Conservation (phyloP, 1,139 yeast genomes). For the Sugiyamaella paludigena region DNA sequence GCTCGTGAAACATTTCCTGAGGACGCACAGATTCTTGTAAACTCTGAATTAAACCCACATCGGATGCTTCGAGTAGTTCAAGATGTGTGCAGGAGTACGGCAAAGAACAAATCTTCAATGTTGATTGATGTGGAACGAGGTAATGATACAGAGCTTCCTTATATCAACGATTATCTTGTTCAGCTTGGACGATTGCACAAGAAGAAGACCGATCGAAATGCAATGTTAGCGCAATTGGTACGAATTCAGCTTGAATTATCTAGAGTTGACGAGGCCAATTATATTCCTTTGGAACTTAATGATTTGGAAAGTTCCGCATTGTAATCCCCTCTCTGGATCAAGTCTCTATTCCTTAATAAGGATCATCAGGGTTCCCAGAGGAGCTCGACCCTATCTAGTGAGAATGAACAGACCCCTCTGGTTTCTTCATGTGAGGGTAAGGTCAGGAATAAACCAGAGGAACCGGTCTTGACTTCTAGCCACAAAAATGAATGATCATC, state of each 20-base stretch:
- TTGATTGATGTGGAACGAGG: constrained; percentile 65
- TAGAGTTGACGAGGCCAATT: constrained; percentile 14
- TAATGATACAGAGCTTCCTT: constrained; percentile 70
- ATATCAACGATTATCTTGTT: constrained; percentile 72
- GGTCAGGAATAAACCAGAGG: neutral
- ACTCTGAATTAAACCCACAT: constrained; percentile 42
- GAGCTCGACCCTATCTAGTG: neutral
- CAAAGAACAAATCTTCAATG: constrained; percentile 79
- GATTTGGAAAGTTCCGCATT: neutral
- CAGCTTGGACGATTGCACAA: constrained; percentile 48
- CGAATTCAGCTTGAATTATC: constrained; percentile 22
- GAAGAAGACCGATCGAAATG: constrained; percentile 48
- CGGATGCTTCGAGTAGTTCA: constrained; percentile 49
- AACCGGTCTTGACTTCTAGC: no score
- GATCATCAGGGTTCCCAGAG: neutral
- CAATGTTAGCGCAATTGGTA: constrained; percentile 49
- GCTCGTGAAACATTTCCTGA: constrained; percentile 29
- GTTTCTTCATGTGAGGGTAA: neutral
- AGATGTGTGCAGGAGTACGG: constrained; percentile 47
- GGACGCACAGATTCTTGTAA: constrained; percentile 22
- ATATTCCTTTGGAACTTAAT: constrained; percentile 16
- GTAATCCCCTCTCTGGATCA: neutral
- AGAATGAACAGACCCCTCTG: neutral
- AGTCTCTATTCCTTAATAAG: no score
- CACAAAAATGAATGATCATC: no score